Conservation (phyloP, 108 stramenopile species). For the Fistulifera pelliculosa region DNA sequence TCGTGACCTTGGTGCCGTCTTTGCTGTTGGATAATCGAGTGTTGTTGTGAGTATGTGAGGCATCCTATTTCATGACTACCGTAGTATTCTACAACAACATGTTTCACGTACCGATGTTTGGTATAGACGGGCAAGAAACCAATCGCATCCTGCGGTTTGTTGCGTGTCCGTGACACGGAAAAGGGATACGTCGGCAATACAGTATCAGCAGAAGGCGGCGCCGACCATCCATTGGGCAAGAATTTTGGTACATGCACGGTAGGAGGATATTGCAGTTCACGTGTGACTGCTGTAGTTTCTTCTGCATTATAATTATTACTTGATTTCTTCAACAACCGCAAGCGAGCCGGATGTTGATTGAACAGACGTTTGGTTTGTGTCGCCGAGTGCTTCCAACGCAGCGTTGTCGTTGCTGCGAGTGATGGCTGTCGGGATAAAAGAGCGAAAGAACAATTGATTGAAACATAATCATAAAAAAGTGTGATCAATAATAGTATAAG, state of each 20-base stretch:
- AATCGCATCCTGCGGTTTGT: constrained; percentile 62
- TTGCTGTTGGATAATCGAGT: constrained; percentile 24
- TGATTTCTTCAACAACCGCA: constrained; percentile 31
- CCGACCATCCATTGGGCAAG: constrained; percentile 73
- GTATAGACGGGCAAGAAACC: constrained; percentile 82
- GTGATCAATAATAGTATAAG: too few species aligned
- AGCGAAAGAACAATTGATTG: too few species aligned
- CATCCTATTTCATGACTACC: too few species aligned
- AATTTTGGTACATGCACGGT: constrained; percentile 33
- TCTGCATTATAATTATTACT: constrained; percentile 9
- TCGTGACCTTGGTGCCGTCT: constrained; percentile 68
- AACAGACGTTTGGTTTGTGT: constrained; percentile 76
- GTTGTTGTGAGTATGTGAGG: not conserved
- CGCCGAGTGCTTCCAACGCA: constrained; percentile 57
- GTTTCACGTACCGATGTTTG: constrained; percentile 50
- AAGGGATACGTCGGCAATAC: constrained; percentile 65
- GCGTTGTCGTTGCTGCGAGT: not conserved
- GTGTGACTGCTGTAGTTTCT: constrained; percentile 12
- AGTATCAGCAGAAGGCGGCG: constrained; percentile 42
- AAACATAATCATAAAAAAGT: too few species aligned
- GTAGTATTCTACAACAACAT: not conserved
- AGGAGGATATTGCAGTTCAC: constrained; percentile 10
- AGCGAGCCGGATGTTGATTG: constrained; percentile 60
- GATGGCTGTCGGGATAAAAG: too few species aligned
- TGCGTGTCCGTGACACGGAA: constrained; percentile 46